Base-by-base conservation (phyloP, 1,284 basidiomycete species). In the Leccinum subrobustum region DNA sequence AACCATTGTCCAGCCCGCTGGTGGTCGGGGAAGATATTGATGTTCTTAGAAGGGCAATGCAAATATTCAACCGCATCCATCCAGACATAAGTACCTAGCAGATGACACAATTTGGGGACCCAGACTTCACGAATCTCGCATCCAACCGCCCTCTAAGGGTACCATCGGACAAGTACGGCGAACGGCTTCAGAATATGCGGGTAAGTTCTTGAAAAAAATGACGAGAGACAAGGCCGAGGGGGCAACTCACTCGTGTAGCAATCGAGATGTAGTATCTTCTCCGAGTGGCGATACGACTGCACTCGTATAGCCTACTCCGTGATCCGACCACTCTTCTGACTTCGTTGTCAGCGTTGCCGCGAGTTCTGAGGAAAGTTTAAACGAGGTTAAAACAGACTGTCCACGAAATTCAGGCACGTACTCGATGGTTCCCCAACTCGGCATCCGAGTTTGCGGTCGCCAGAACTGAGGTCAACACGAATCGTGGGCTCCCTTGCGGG, bases 121-220 rank as follows among this genome's bases (percentile, higher is more conserved):
- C 54, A 56, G 60, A n/a, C 54, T 61, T 60, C 4, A 59, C 50
- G 8, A 68, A 52, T 20, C 53, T 59, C 25, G 55, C 67, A 35
- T 70, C 69, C 55, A 68, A 54, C 11, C 65, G 59, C 18, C 52
- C 69, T 59, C 59, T 65, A 52, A 70, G 25, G 2, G 65, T 69
- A 25, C 67, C 69, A 16, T 70, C 67, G 14, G 60, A 44, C 12
- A 69, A n/a, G 20, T 68, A 70, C 4, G 14, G 60, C 1, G 69
- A 68, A 39, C 4, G 6, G 27, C 25, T 23, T 11, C 23, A 50
- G 20, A 20, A 47, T 23, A 11, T 25, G 20, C 7, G 7, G 14
- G 27, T n/a, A 0, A 51, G 8, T n/a, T 39, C 12, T 29, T 51
- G 14, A 58, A 42, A 59, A 35, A 16, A 8, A 35, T 23, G 0